Conservation (phyloP, 441 rosid genomes). For the Jatropha podagrica region DNA sequence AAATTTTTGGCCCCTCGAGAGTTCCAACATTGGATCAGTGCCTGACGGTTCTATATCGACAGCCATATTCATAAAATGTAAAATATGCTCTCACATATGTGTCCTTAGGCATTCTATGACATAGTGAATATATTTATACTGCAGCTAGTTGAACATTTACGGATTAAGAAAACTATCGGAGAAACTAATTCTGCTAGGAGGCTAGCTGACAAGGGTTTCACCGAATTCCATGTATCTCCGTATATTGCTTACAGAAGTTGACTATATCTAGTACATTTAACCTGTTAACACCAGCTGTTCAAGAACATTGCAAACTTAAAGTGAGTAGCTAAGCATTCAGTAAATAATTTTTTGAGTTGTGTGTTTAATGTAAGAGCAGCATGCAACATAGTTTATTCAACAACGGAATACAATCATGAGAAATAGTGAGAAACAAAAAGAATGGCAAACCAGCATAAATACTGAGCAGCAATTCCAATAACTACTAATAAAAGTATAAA, state of each 20-base stretch:
- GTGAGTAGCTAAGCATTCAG: neutral
- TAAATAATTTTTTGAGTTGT: neutral
- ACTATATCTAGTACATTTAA: too few species aligned
- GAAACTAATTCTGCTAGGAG: neutral
- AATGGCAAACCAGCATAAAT: neutral
- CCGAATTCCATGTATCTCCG: neutral
- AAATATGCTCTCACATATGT: neutral
- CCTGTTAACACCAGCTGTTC: neutral
- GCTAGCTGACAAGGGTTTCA: neutral
- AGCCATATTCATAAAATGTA: neutral
- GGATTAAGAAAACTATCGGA: neutral
- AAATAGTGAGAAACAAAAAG: slow-evolving; percentile 1
- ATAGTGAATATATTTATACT: neutral
- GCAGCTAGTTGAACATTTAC: neutral
- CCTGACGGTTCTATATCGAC: neutral
- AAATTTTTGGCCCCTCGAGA: too few species aligned
- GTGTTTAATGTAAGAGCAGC: neutral
- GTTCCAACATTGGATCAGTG: too few species aligned
- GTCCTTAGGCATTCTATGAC: neutral
- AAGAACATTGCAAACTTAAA: neutral
- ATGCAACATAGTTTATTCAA: neutral
- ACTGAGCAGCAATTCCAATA: neutral
- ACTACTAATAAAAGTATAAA: slow-evolving; percentile 7
- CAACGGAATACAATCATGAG: neutral
- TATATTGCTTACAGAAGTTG: neutral